Evolutionary conservation across 1,284 basidiomycete species (phyloP).

Genomic region (Pseudozyma sp.): DNA sequence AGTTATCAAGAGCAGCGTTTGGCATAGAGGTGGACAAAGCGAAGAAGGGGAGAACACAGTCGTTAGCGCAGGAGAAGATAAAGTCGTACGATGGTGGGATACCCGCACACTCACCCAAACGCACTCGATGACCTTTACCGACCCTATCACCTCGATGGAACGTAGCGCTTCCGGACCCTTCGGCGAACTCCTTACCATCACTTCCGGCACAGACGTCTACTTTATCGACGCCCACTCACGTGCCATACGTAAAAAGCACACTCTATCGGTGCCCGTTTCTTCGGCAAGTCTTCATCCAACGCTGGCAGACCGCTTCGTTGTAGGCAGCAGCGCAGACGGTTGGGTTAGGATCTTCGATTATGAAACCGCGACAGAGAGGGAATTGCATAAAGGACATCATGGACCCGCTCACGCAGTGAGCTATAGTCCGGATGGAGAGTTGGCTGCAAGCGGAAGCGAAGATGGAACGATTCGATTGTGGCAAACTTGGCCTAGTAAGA

Average conservation of each 20-base stretch:
- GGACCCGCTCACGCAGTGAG: constrained; percentile 94
- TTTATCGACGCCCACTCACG: constrained; percentile 73
- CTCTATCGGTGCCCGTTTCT: constrained; percentile 75
- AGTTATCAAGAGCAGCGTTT: constrained; percentile 89
- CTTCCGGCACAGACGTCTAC: constrained; percentile 88
- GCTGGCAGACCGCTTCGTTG: constrained; percentile 87
- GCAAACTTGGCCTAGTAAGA: constrained; percentile 93
- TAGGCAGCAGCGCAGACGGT: constrained; percentile 88
- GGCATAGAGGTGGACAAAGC: constrained; percentile 76
- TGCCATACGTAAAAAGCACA: constrained; percentile 48
- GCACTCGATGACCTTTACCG: constrained; percentile 79
- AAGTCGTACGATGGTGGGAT: constrained; percentile 94
- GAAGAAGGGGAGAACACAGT: constrained; percentile 74
- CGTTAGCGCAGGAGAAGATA: constrained; percentile 91
- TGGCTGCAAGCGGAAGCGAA: constrained; percentile 96
- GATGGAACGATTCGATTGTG: constrained; percentile 86
- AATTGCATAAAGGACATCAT: constrained; percentile 96
- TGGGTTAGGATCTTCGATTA: constrained; percentile 96
- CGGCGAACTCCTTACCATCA: constrained; percentile 87
- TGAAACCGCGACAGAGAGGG: constrained; percentile 83
- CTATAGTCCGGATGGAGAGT: constrained; percentile 96
- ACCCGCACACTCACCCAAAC: constrained; percentile 80
- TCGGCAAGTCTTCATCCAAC: constrained; percentile 93
- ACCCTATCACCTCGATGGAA: constrained; percentile 93
- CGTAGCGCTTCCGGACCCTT: constrained; percentile 75